Conservation (phyloP, 257 asterid species). For the Solanum tarapatanum region DNA sequence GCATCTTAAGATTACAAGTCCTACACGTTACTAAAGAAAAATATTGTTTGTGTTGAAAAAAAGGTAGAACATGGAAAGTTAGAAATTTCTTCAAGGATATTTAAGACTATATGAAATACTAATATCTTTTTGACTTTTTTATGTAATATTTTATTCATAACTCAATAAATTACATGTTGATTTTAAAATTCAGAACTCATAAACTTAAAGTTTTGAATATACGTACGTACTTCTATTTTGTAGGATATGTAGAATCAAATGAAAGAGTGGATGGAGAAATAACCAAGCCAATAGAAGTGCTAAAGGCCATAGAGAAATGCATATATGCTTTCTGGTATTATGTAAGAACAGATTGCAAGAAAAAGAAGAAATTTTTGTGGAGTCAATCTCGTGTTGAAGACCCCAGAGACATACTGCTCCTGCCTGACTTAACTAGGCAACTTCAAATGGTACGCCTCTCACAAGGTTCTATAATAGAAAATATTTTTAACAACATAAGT, state of each 20-base stretch:
- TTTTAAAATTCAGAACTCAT: too few species aligned
- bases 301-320: conserved; percentile 38
- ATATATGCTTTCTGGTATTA: conserved; percentile 34
- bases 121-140: too few species aligned
- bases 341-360: conserved; percentile 18
- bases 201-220: not conserved
- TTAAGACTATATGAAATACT: too few species aligned
- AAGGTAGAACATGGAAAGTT: not conserved
- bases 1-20: not conserved
- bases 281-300: conserved; percentile 19
- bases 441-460: conserved; percentile 29
- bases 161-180: not conserved
- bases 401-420: conserved; percentile 41
- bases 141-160: not conserved
- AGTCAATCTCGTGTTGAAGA: conserved; percentile 35
- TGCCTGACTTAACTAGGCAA: conserved; percentile 16
- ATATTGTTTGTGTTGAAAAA: not conserved
- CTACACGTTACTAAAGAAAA: not conserved
- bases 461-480: not conserved
- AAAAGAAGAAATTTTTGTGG: conserved; percentile 1
- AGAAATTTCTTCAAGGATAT: not conserved
- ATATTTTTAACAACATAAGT: not conserved
- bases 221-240: not conserved
- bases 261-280: conserved; percentile 13
- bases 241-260: conserved; percentile 3